phyloP scores from a whole-genome alignment of 2,329 filamentous ascomycete species.

The Neobulgaria alba region DNA sequence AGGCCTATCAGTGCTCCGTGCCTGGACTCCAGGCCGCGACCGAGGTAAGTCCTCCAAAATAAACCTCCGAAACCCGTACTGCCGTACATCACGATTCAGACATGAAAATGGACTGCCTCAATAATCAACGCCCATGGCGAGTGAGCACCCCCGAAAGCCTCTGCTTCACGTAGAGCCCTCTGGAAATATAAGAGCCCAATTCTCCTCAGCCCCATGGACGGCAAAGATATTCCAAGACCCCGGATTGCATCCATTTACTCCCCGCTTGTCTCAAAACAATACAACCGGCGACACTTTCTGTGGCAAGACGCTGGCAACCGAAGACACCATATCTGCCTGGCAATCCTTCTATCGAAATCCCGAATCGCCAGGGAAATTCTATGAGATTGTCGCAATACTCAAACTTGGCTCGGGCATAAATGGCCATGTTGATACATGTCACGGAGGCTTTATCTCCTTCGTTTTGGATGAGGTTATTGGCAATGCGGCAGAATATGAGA shows the following conservation, averaged over 20 bases:
- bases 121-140: too few species aligned
- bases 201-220: conserved; percentile 13
- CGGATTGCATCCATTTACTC: conserved; percentile 13
- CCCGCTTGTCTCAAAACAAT: conserved; percentile 1
- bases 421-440: conserved; percentile 44
- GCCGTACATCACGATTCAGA: too few species aligned
- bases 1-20: too few species aligned
- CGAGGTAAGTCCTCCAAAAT: too few species aligned
- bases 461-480: conserved; percentile 49
- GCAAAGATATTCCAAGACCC: conserved; percentile 13
- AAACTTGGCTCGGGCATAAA: conserved; percentile 43
- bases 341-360: conserved; percentile 16
- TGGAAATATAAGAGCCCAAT: conserved; percentile 11
- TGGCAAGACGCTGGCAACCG: conserved; percentile 11
- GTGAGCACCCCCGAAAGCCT: too few species aligned
- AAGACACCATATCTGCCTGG: conserved; percentile 16
- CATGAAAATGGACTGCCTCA: too few species aligned
- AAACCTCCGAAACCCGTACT: too few species aligned
- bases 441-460: conserved; percentile 50
- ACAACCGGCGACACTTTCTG: conserved; percentile 14
- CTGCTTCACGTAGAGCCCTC: not conserved
- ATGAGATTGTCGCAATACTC: conserved; percentile 13
- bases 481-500: conserved; percentile 6
- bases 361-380: not conserved
- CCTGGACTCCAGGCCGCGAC: too few species aligned